Evolutionary conservation across 805 yeast species (phyloP).

Genomic region (Pichia cabralensis): DNA sequence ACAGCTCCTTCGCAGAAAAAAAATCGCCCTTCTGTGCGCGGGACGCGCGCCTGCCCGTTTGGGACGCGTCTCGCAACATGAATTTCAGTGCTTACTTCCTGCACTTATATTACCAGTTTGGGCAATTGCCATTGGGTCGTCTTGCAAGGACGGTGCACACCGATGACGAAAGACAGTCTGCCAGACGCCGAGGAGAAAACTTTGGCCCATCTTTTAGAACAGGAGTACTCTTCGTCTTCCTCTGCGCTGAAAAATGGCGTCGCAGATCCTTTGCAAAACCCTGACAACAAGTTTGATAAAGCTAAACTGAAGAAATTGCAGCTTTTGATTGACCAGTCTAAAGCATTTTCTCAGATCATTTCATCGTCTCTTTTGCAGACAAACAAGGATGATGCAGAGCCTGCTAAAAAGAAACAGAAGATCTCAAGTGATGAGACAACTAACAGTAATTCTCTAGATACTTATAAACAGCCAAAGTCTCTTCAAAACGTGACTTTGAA

Average conservation of each 20-base stretch:
- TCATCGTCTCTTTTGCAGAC: conserved; percentile 60
- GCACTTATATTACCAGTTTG: conserved; percentile 1
- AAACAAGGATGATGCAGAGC: conserved; percentile 2
- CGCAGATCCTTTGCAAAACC: conserved; percentile 9
- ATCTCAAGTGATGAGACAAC: conserved; percentile 5
- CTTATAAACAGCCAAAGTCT: conserved; percentile 39
- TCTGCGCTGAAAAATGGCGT: background rate
- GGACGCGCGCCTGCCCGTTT: too few relatives aligned
- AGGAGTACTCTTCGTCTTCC: too few relatives aligned
- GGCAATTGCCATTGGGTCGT: background rate
- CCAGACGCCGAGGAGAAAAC: background rate
- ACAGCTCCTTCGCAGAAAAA: too few relatives aligned
- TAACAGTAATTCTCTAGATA: conserved; percentile 1
- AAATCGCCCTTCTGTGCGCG: too few relatives aligned
- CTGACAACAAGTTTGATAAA: conserved; percentile 25
- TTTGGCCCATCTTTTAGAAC: background rate
- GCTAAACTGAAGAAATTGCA: conserved; percentile 55
- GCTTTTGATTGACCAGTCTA: conserved; percentile 75
- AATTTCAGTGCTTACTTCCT: too few relatives aligned
- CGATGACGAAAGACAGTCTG: too few relatives aligned
- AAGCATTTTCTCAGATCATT: conserved; percentile 77
- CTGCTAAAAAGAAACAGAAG: conserved; percentile 16
- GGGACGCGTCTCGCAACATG: too few relatives aligned
- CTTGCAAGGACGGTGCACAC: background rate
- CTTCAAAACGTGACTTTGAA: conserved; percentile 55